phyloP scores from a whole-genome alignment of 2,329 filamentous ascomycete genomes.

The Madurella fahalii region DNA sequence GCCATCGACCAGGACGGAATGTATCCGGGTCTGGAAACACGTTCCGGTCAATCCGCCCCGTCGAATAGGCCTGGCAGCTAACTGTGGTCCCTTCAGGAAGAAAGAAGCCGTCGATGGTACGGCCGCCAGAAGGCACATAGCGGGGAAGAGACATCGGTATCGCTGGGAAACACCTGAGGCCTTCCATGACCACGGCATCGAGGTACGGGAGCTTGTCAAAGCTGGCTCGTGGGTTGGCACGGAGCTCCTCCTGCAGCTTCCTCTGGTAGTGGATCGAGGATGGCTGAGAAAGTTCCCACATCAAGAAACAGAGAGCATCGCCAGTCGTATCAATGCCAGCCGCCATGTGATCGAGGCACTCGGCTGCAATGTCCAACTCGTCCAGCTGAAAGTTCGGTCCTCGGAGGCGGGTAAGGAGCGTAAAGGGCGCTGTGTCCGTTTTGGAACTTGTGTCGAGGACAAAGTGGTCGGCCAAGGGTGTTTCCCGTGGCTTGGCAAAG shows the following conservation, averaged over 20 bases:
- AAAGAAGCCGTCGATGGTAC: conserved; percentile 51
- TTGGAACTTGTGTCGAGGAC: conserved; percentile 50
- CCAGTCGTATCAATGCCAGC: conserved; percentile 70
- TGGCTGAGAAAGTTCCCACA: conserved; percentile 66
- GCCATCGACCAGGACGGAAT: conserved; percentile 82
- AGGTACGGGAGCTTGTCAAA: conserved; percentile 54
- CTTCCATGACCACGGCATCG: conserved; percentile 61
- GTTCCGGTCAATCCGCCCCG: conserved; percentile 55
- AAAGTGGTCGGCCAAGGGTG: conserved; percentile 56
- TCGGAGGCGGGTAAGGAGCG: conserved; percentile 55
- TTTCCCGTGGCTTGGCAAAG: conserved; percentile 51
- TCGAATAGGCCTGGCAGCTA: conserved; percentile 58
- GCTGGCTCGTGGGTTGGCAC: conserved; percentile 33
- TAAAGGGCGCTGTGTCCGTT: conserved; percentile 48
- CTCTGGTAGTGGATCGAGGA: conserved; percentile 48
- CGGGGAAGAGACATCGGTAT: conserved; percentile 66
- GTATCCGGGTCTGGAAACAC: conserved; percentile 75
- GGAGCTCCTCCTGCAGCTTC: conserved; percentile 50
- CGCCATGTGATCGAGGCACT: conserved; percentile 68
- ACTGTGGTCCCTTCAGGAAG: conserved; percentile 53
- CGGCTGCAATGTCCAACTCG: conserved; percentile 56
- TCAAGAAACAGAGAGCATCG: conserved; percentile 64
- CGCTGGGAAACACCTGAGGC: conserved; percentile 57
- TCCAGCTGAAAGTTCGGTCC: conserved; percentile 37
- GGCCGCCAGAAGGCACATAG: conserved; percentile 51